These are phyloP conservation scores for Didymella pomorum DNA, from an alignment of 2,329 filamentous ascomycete species.

Conservation along the genomic window DNA sequence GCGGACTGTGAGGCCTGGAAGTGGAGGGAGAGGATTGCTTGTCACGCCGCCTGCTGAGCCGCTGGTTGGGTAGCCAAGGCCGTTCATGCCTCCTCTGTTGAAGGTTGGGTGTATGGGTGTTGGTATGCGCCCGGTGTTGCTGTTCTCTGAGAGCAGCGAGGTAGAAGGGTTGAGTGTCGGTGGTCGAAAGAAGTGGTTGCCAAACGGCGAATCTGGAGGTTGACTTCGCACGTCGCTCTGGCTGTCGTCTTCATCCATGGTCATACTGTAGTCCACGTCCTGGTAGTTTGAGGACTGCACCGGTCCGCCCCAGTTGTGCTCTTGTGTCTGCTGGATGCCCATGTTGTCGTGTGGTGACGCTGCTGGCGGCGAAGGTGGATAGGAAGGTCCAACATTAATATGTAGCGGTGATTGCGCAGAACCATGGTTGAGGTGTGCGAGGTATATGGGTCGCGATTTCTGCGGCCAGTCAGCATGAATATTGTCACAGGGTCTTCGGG, in stretches of 20 bases:
- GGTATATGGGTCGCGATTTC: slow-evolving; percentile 42
- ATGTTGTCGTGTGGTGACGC: slow-evolving; percentile 36
- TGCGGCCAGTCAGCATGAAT: slow-evolving; percentile 24
- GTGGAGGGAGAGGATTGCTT: slow-evolving; percentile 23
- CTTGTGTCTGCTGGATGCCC: slow-evolving; percentile 16
- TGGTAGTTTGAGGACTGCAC: slow-evolving; percentile 33
- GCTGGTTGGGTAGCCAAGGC: slow-evolving; percentile 40
- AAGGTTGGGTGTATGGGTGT: slow-evolving; percentile 53
- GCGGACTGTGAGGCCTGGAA: slow-evolving; percentile 31
- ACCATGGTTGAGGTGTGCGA: slow-evolving; percentile 30
- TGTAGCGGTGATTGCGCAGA: slow-evolving; percentile 29
- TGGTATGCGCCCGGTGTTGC: slow-evolving; percentile 46
- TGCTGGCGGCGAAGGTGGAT: slow-evolving; percentile 40
- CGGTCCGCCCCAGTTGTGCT: slow-evolving; percentile 21
- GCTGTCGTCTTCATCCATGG: slow-evolving; percentile 48
- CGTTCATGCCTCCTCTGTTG: slow-evolving; percentile 38
- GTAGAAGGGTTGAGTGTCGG: slow-evolving; percentile 45
- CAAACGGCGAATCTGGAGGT: slow-evolving; percentile 47
- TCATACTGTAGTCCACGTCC: slow-evolving; percentile 45
- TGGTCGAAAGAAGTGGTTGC: slow-evolving; percentile 42
- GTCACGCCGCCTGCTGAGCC: slow-evolving; percentile 38
- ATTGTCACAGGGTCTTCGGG: neutral
- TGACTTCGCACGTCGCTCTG: slow-evolving; percentile 46
- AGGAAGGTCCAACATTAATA: slow-evolving; percentile 34
- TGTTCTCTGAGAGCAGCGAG: slow-evolving; percentile 30